Base-by-base conservation (phyloP, 768 basidiomycete species). In the Pulveroboletus frians region DNA sequence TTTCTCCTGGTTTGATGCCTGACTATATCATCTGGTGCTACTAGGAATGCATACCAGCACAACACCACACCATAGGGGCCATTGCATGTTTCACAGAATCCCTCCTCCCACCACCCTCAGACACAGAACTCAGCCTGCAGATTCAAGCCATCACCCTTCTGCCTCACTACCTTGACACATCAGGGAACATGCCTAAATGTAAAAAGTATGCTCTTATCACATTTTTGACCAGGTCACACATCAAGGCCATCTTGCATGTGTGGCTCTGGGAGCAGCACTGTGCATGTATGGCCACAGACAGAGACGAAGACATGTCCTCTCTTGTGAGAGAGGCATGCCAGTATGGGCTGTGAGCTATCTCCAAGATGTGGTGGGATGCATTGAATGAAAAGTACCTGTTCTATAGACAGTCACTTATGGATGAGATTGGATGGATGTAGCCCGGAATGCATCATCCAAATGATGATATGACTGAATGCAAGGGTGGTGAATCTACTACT, bases 121-220 rank as follows among this genome's bases (percentile, higher is more conserved):
- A 27, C 18, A 5, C 32, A 21, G 50, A 17, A 15, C 39, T 49
- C 26, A 4, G 39, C 5, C 37, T 60, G 18, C 66, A 64, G 18
- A 59, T 89, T 5, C 82, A 90, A 59, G 54, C 62, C 32, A 70
- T 92, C 36, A 52, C 66, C 2, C 72, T 87, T 23, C 85, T 83
- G 11, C 71, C 78, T 1, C 85, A 89, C 56, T 77, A 83, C 60
- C 74, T 77, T 41, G 85, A 87, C 60, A 73, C 72, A 44, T 75
- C 78, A 13, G 78, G 68, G 2, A 73, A 76, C 21, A 55, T 67
- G 13, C 79, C 84, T 2, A 77, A 75, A 46, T 84, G 77, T 65
- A 90, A 85, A 70, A 85, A 85, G 2, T 91, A 90, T 53, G 86
- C 87, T 0, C 76, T 92, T 26, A 69, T 91, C 46, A 80, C 80